phyloP scores from a whole-genome alignment of 2,329 filamentous ascomycete species.

The Cladosporium sp. region DNA sequence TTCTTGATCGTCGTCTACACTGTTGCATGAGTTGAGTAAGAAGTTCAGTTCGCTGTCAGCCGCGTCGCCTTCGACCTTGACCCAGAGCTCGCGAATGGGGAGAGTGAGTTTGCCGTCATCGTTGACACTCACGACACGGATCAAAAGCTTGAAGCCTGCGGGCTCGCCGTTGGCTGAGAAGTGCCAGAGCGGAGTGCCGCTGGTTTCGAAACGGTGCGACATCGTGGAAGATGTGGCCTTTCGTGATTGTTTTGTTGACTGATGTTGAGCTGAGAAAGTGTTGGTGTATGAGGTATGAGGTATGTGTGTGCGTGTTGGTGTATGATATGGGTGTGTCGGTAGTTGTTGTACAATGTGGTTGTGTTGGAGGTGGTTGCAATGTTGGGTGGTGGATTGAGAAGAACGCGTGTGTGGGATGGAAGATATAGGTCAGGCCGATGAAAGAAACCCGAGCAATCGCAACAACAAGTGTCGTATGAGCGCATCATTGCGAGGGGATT shows the following conservation, averaged over 20 bases:
- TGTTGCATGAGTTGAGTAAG: too few species aligned
- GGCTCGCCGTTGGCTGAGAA: neutral
- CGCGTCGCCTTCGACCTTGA: neutral
- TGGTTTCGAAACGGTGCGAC: neutral
- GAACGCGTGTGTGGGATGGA: neutral
- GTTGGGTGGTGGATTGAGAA: neutral
- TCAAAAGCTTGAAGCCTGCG: neutral
- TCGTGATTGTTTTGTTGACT: neutral
- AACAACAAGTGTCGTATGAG: neutral
- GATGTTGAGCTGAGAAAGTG: neutral
- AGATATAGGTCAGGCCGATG: neutral
- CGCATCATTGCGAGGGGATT: neutral
- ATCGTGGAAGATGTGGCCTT: neutral
- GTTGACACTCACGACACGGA: constrained; percentile 1
- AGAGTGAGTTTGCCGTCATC: neutral
- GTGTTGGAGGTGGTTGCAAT: neutral
- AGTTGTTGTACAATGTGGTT: neutral
- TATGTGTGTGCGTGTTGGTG: neutral
- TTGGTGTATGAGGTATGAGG: too few species aligned
- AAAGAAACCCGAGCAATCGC: neutral
- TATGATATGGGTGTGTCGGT: neutral
- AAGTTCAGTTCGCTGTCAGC: neutral
- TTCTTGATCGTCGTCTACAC: neutral
- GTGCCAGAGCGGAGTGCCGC: neutral
- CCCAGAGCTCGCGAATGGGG: constrained; percentile 5